Base-by-base conservation (phyloP, 2,329 filamentous ascomycete species). In the Pyrenophora tritici-repentis region DNA sequence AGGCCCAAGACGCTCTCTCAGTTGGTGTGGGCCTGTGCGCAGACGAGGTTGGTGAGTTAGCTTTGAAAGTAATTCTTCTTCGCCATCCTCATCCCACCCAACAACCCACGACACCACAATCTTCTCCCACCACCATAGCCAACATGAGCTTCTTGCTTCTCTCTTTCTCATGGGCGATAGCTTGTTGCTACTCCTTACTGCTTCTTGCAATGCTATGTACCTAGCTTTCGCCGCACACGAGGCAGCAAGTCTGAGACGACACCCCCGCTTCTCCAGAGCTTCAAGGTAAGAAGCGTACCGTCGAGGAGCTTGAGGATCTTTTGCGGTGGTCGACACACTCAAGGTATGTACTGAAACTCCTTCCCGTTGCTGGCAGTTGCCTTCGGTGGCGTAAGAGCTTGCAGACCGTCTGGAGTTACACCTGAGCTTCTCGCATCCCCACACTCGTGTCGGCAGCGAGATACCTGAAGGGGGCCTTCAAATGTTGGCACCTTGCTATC, bases 1-100 rank as follows among this genome's bases (percentile, higher is more conserved):
- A 37, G 13, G 17, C 17, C 8, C 14, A 22, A 6, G 32, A 20
- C 38, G 24, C 24, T 22, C 32, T 47, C 33, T 39, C 38, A 47
- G 26, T 42, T 16, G 26, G 6, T 32, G 14, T 29, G 26, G 42
- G 50, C 7, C 50, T 34, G 46, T 53, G 50, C 50, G 32, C 3
- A 20, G 17, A 29, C 17, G 16, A 13, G 12, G 17, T 16, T 24
- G 42, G 33, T 20, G 17, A 26, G 46, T 46, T 26, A n/a, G 16
- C 17, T 20, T 39, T 7, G n/a, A 32, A 37, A 31, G 34, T 42
- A 29, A 16, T 17, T 31, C 20, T 22, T 20, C 6, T 33, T 42
- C 37, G 26, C 41, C 12, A 12, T 35, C 41, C 16, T 44, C 41
- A 14, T 26, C 16, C 24, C 9, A 35, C 16, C 17, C 34, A 24